Base-by-base conservation (phyloP, 441 rosid genomes). In the Eugenia klotzschiana region DNA sequence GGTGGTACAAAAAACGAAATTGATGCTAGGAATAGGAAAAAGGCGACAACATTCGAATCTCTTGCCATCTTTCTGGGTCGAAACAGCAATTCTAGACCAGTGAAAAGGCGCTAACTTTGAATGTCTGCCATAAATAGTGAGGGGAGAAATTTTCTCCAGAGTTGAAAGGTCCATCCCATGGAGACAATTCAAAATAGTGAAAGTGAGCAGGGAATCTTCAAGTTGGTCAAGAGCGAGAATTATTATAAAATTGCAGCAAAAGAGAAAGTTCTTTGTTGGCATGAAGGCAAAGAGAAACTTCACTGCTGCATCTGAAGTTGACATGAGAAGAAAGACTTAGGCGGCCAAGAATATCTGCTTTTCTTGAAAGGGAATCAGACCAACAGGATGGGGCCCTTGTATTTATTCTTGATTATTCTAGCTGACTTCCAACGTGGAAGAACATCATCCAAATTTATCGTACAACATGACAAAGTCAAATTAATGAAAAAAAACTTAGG, bases 101-200 rank as follows among this genome's bases (percentile, higher is more conserved):
- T 4, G 25, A 33, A 40, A 20, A 18, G 77, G 77, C 77, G 20
- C 77, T 64, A 9, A 64, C 15, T 33, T 43, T 7, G 77, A 64
- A 0, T 9, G 46, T 64, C 3, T 64, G n/a, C 77, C 77, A 9
- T 33, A 64, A 18, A 33, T 13, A 20, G 12, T 11, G 77, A 64
- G 46, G 77, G 46, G 20, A 64, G 77, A 64, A 20, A 37, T 20
- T 0, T 18, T 40, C 46, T 64, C 23, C 18, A 11, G 0, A 20
- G 25, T 64, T 0, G 77, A 33, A 33, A 33, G 25, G 43, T 33
- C 77, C 77, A 33, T 5, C 15, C 3, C n/a, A 8, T 64, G 77
- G 77, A 33, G 43, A 18, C 0, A 20, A 33, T 64, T 2, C 0
- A 33, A 1, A 2, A 33, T 37, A 0, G 77, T 18, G 77, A 33